These are phyloP conservation scores for Aphanoascus verrucosus DNA, from an alignment of 2,329 filamentous ascomycete genomes.

Conservation along the genomic window DNA sequence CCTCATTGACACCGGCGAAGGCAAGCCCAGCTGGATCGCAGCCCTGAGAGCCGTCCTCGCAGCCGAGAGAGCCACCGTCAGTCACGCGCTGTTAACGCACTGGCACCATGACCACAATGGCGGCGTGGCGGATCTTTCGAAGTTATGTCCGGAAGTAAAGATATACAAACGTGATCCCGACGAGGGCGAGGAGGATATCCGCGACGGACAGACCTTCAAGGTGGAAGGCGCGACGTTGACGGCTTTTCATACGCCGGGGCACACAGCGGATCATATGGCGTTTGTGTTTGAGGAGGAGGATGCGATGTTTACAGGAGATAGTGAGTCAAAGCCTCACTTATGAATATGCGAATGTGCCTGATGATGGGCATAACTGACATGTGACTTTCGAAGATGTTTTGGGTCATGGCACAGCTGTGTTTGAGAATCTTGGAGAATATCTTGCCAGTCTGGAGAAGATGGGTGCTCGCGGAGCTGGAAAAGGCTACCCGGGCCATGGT, in stretches of 20 bases:
- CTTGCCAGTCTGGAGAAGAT: slow-evolving; percentile 59
- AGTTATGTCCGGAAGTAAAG: slow-evolving; percentile 50
- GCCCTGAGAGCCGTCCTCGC: slow-evolving; percentile 54
- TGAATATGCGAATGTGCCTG: not conserved
- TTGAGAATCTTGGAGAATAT: slow-evolving; percentile 64
- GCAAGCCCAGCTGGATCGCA: slow-evolving; percentile 60
- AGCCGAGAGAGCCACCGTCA: slow-evolving; percentile 57
- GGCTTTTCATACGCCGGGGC: slow-evolving; percentile 60
- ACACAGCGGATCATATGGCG: slow-evolving; percentile 72
- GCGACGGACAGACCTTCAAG: slow-evolving; percentile 44
- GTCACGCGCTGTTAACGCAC: slow-evolving; percentile 70
- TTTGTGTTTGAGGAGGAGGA: slow-evolving; percentile 67
- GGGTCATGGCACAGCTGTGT: slow-evolving; percentile 76
- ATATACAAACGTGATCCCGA: slow-evolving; percentile 58
- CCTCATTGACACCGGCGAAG: slow-evolving; percentile 84
- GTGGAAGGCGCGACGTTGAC: slow-evolving; percentile 50
- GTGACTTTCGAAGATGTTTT: slow-evolving; percentile 48
- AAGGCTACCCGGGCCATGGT: slow-evolving; percentile 82
- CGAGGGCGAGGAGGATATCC: slow-evolving; percentile 44
- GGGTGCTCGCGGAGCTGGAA: slow-evolving; percentile 48
- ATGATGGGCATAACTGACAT: not conserved
- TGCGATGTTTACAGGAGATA: slow-evolving; percentile 81
- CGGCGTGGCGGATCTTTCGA: slow-evolving; percentile 60
- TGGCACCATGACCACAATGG: slow-evolving; percentile 83
- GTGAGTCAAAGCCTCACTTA: slow-evolving; percentile 23